A percentile compares a stretch with the other conserved stretches of the same genome.
These are phyloP conservation scores for Dendrobium officinale DNA, from an alignment of 106 monocot species.

Conservation along the genomic window DNA sequence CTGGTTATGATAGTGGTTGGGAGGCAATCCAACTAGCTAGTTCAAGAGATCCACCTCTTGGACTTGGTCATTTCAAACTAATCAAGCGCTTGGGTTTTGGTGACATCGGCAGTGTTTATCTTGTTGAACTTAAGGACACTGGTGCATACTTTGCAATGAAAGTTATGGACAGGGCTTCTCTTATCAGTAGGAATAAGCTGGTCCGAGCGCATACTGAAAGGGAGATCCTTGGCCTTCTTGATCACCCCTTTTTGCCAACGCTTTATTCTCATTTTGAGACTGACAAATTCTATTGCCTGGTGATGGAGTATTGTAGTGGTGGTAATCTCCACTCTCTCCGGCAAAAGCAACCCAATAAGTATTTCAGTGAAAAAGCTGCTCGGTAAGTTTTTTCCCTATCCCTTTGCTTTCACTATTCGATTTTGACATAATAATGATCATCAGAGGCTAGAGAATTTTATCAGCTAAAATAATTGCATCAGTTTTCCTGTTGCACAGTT, in stretches of 20 bases:
- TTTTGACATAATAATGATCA: background rate
- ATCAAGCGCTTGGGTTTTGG: conserved; percentile 23
- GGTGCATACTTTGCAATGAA: conserved; percentile 27
- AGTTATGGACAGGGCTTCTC: conserved; percentile 26
- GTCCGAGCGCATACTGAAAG: conserved; percentile 25
- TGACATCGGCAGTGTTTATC: conserved; percentile 27
- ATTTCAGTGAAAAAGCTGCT: conserved; percentile 25
- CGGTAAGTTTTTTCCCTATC: conserved; percentile 8
- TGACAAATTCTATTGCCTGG: conserved; percentile 27
- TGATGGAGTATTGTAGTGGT: conserved; percentile 29
- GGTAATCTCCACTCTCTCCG: conserved; percentile 24
- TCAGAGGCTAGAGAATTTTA: background rate
- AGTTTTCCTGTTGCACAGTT: too few relatives aligned
- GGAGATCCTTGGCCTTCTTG: conserved; percentile 22
- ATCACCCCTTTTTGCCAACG: conserved; percentile 25
- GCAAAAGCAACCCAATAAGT: conserved; percentile 26
- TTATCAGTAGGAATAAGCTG: conserved; percentile 23
- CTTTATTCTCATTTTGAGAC: conserved; percentile 27
- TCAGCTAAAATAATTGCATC: background rate
- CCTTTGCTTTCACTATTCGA: background rate
- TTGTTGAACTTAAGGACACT: conserved; percentile 23
- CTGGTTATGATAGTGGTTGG: conserved; percentile 20
- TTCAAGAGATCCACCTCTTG: conserved; percentile 23
- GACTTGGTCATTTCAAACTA: conserved; percentile 20
- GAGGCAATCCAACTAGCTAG: conserved; percentile 22